phyloP scores from a whole-genome alignment of 2,329 filamentous ascomycete species.

The Epichloe bromicola region DNA sequence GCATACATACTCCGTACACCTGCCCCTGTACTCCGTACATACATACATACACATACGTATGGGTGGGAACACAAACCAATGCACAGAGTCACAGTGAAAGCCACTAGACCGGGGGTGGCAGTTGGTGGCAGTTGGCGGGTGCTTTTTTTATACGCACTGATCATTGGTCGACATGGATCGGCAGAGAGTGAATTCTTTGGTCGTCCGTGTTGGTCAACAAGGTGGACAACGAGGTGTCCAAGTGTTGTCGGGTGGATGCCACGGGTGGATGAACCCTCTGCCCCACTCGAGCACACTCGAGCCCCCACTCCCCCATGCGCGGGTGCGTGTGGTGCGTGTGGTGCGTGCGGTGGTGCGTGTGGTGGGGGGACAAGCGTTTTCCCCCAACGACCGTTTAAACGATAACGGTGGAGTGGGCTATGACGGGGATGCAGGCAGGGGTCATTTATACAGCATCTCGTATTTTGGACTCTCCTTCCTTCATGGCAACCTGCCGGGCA shows the following conservation, averaged over 20 bases:
- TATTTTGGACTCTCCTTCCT: slow-evolving; percentile 4
- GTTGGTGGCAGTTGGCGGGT: not conserved
- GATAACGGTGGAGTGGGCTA: not conserved
- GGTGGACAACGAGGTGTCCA: no score
- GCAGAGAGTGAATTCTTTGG: not conserved
- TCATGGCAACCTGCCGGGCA: not conserved
- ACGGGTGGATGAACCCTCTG: no score
- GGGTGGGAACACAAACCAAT: no score
- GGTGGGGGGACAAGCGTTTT: not conserved
- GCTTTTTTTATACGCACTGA: not conserved
- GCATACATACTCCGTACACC: no score
- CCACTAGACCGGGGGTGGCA: no score
- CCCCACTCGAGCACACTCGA: not conserved
- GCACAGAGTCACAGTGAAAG: no score
- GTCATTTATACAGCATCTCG: slow-evolving; percentile 9
- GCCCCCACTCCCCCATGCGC: not conserved
- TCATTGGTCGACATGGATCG: not conserved
- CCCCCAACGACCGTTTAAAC: not conserved
- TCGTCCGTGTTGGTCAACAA: not conserved
- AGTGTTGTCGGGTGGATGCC: slow-evolving; percentile 1
- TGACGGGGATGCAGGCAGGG: slow-evolving; percentile 6
- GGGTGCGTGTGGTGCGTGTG: not conserved
- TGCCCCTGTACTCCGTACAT: no score
- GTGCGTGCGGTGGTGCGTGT: no score
- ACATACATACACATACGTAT: no score